A percentile compares a stretch with the other conserved stretches of the same genome.
phyloP scores from a whole-genome alignment of 2,329 filamentous ascomycete genomes.

The Penicillium olsonii region DNA sequence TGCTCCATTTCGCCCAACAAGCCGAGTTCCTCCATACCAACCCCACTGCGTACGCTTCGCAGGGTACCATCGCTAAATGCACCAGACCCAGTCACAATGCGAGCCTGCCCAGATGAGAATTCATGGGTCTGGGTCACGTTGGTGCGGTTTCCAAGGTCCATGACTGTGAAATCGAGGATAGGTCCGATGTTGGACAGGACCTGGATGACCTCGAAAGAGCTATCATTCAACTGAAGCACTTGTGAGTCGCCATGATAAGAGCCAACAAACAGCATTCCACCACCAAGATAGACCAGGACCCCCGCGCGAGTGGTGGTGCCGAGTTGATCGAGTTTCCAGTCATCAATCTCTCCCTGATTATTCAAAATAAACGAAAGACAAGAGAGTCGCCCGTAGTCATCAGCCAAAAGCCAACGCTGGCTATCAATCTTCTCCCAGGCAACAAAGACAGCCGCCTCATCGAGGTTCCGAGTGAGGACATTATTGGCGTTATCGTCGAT shows the following conservation, averaged over 20 bases:
- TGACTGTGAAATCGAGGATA: constrained; percentile 88
- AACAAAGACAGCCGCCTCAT: constrained; percentile 82
- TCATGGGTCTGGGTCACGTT: constrained; percentile 79
- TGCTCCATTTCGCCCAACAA: constrained; percentile 76
- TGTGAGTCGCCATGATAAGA: constrained; percentile 94
- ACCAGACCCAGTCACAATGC: constrained; percentile 90
- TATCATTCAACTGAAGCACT: constrained; percentile 65
- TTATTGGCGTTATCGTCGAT: constrained; percentile 75
- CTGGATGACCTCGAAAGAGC: constrained; percentile 69
- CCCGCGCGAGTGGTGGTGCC: constrained; percentile 73
- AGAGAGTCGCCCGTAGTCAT: constrained; percentile 85
- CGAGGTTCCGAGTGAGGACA: constrained; percentile 64
- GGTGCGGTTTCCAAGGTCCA: constrained; percentile 89
- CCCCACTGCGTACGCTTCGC: constrained; percentile 87
- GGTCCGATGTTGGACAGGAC: constrained; percentile 83
- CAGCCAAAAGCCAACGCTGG: constrained; percentile 80
- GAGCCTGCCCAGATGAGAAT: constrained; percentile 91
- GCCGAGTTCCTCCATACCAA: constrained; percentile 85
- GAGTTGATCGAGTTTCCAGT: constrained; percentile 70
- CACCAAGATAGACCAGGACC: constrained; percentile 71
- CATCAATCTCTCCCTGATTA: constrained; percentile 65
- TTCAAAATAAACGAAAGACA: constrained; percentile 76
- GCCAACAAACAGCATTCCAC: constrained; percentile 75
- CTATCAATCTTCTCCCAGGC: constrained; percentile 85
- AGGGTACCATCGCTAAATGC: constrained; percentile 86